Evolutionary conservation across 1,139 yeast species (phyloP).

Genomic region (Protomyces macrosporus): DNA sequence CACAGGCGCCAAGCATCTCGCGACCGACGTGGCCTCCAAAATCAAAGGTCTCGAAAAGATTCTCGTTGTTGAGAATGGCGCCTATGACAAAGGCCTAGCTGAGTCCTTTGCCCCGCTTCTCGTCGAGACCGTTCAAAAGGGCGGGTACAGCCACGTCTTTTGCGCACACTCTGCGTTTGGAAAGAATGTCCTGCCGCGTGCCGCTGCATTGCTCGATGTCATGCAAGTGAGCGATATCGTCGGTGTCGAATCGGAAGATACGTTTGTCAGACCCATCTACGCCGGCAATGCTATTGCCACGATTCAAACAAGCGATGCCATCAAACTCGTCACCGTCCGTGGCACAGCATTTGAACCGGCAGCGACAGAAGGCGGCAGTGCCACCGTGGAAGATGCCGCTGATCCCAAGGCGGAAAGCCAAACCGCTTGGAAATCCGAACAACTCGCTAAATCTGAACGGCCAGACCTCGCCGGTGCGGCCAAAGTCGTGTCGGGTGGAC

Average conservation of each 20-base stretch:
- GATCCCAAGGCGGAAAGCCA: slow-evolving; percentile 38
- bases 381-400: slow-evolving; percentile 51
- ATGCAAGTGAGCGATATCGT: slow-evolving; percentile 85
- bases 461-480: slow-evolving; percentile 86
- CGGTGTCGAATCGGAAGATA: slow-evolving; percentile 58
- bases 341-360: slow-evolving; percentile 73
- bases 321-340: slow-evolving; percentile 69
- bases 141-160: slow-evolving; percentile 63
- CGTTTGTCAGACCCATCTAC: slow-evolving; percentile 87
- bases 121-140: slow-evolving; percentile 42
- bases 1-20: slow-evolving; percentile 38
- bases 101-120: slow-evolving; percentile 41
- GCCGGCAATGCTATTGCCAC: slow-evolving; percentile 94
- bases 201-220: slow-evolving; percentile 75
- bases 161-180: slow-evolving; percentile 83
- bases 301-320: slow-evolving; percentile 62
- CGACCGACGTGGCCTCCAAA: slow-evolving; percentile 38
- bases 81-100: slow-evolving; percentile 42
- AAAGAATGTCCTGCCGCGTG: slow-evolving; percentile 77
- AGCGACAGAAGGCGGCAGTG: slow-evolving; percentile 42
- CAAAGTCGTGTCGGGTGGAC: slow-evolving; percentile 83
- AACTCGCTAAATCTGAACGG: slow-evolving; percentile 69
- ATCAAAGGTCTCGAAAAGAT: slow-evolving; percentile 42
- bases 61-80: slow-evolving; percentile 39
- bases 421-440: slow-evolving; percentile 62